Conservation (phyloP, 2,329 filamentous ascomycete species). For the Calycina herbarum region DNA sequence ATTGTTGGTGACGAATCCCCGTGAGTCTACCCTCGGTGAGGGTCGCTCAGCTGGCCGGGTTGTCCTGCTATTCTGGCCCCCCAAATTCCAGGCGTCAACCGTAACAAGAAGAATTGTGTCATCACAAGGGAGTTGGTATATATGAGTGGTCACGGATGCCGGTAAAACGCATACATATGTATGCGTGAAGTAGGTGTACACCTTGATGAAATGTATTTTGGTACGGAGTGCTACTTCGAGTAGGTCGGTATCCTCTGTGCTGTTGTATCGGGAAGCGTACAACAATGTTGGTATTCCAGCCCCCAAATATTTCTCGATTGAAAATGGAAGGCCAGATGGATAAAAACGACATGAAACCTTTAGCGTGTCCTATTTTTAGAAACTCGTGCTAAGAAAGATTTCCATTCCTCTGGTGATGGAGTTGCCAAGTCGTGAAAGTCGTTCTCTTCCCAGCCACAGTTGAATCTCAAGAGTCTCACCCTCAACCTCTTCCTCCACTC, state of each 20-base stretch:
- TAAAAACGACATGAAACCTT: neutral
- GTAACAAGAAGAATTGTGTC: constrained; percentile 1
- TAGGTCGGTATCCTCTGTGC: neutral
- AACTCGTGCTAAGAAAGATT: neutral
- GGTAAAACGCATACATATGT: neutral
- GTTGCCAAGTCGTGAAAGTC: neutral
- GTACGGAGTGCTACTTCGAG: neutral
- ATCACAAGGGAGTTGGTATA: constrained; percentile 6
- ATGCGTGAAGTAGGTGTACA: neutral
- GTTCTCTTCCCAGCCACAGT: constrained; percentile 8
- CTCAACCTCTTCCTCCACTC: constrained; percentile 40
- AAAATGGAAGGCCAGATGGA: neutral
- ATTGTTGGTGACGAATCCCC: neutral
- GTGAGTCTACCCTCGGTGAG: neutral
- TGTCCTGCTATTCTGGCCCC: constrained; percentile 7
- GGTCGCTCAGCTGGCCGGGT: constrained; percentile 20
- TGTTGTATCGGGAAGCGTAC: neutral
- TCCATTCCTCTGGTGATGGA: neutral
- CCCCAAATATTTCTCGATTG: neutral
- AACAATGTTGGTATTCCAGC: neutral
- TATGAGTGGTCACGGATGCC: neutral
- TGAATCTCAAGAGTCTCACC: constrained; percentile 2
- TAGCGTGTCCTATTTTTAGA: constrained; percentile 2
- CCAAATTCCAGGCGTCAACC: constrained; percentile 10
- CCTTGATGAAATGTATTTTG: neutral